Evolutionary conservation across 352 stramenopile genomes (phyloP), one percentile per base, ranked within the genome.

Genomic region (Achlya hypogyna): DNA sequence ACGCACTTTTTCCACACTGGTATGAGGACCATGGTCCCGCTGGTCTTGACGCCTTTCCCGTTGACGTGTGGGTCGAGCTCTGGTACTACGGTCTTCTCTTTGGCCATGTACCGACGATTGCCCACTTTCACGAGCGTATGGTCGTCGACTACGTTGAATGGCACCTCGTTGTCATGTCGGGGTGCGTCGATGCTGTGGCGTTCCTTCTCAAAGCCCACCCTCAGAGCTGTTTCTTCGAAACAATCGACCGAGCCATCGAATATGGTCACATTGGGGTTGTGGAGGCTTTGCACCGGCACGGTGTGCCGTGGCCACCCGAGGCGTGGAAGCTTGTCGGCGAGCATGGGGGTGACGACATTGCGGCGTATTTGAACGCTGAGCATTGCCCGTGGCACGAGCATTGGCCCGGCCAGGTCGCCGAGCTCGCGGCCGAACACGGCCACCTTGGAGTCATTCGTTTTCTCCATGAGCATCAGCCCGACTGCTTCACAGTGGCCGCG

Each of bases 401-500:
- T 14, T 42, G 34, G 34, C 34, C 6, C 34, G 34, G 34, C 34
- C 6, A 42, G 14, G 34, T 42, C 34, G 34, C 34, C 14, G 34
- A 42, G 14, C 6, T 14, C 34, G 34, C 34, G 34, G 34, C 34
- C 34, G 34, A 42, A 42, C 6, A 14, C 14, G 34, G 34, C 34
- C 34, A 42, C 34, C 6, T 42, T 14, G 34, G 14, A 6, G 34
- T 42, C 14, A 6, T 42, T 14, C 34, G 34, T 6, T 6, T 42
- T 14, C 14, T 42, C 6, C 34, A 42, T 6, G 6, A 14, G 6
- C 34, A 42, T 14, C 34, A 42, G 6, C 6, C 34, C 6, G 34
- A 42, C 14, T 6, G 6, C 6, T 16, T 42, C 34, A 71, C 72
- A 22, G 59, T 35, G 23, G 78, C 53, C 66, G 68, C 56, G 66